Evolutionary conservation across 2,329 filamentous ascomycete species (phyloP).

Genomic region (Coniochaeta sp.): DNA sequence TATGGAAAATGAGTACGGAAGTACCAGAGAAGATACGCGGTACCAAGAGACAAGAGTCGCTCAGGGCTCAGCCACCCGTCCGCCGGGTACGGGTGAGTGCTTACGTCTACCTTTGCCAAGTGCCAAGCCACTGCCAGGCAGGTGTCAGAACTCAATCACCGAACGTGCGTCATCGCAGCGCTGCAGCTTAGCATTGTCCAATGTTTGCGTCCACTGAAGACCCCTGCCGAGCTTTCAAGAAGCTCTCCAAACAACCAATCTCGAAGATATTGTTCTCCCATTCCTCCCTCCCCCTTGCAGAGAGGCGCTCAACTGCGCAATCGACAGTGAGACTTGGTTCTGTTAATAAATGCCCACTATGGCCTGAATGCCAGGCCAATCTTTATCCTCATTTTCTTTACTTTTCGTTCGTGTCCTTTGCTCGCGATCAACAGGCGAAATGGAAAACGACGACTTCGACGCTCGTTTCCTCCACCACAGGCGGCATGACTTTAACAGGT

Average conservation of each 20-base stretch:
- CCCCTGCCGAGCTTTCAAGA: neutral
- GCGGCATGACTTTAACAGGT: neutral
- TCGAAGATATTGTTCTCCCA: neutral
- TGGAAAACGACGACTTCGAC: neutral
- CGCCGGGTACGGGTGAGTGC: too few species aligned
- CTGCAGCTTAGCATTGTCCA: neutral
- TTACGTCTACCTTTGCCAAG: neutral
- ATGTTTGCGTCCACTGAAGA: neutral
- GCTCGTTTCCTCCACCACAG: neutral
- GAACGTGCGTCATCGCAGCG: neutral
- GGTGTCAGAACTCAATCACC: neutral
- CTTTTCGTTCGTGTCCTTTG: neutral
- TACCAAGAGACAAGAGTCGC: too few species aligned
- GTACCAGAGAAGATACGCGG: too few species aligned
- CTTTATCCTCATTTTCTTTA: neutral
- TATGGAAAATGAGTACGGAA: too few species aligned
- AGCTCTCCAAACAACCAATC: neutral
- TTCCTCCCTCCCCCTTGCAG: neutral
- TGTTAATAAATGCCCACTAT: neutral
- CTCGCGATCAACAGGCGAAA: neutral
- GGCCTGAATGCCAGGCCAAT: neutral
- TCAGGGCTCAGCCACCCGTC: too few species aligned
- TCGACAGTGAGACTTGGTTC: neutral
- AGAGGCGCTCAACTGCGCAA: neutral
- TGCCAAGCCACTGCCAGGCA: neutral